Percentiles rank a stretch among this genome's conserved stretches.
Conservation (phyloP, 202 grass and related monocot species). For the Bolboschoenoplectus hybrid region DNA sequence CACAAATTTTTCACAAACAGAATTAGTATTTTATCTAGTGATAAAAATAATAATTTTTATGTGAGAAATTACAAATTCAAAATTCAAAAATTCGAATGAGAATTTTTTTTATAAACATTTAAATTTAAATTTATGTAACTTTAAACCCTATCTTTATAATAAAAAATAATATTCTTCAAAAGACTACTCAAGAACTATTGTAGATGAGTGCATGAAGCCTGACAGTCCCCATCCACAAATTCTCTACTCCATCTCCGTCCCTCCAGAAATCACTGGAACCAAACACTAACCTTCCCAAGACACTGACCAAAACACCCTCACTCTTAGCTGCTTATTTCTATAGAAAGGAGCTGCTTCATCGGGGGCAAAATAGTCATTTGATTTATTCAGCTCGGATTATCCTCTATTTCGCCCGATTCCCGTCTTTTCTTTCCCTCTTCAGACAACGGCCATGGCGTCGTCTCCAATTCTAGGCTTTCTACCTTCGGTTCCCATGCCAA, state of each 20-base stretch:
- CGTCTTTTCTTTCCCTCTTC: neutral
- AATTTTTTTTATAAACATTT: too few relatives aligned
- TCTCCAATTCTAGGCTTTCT: constrained; percentile 19
- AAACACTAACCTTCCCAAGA: neutral
- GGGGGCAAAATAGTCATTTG: constrained; percentile 36
- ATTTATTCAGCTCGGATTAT: constrained; percentile 8
- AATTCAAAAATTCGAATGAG: too few relatives aligned
- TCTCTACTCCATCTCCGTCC: neutral
- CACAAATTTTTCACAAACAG: too few relatives aligned
- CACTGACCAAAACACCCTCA: constrained; percentile 24
- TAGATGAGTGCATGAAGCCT: neutral
- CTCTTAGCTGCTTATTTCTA: neutral
- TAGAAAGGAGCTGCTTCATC: neutral
- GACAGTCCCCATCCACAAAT: constrained; percentile 23
- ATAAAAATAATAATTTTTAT: too few relatives aligned
- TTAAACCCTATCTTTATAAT: too few relatives aligned
- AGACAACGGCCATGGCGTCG: constrained; percentile 40
- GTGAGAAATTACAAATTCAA: too few relatives aligned
- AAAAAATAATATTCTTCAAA: too few relatives aligned
- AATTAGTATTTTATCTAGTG: too few relatives aligned
- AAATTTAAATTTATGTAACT: too few relatives aligned
- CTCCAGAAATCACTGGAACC: constrained; percentile 39
- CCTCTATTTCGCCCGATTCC: constrained; percentile 32
- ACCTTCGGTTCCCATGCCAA: constrained; percentile 16
- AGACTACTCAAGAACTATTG: neutral